These are phyloP conservation scores for Debaryomycetaceae sp. DNA, from an alignment of 1,139 yeast genomes.

Conservation along the genomic window DNA sequence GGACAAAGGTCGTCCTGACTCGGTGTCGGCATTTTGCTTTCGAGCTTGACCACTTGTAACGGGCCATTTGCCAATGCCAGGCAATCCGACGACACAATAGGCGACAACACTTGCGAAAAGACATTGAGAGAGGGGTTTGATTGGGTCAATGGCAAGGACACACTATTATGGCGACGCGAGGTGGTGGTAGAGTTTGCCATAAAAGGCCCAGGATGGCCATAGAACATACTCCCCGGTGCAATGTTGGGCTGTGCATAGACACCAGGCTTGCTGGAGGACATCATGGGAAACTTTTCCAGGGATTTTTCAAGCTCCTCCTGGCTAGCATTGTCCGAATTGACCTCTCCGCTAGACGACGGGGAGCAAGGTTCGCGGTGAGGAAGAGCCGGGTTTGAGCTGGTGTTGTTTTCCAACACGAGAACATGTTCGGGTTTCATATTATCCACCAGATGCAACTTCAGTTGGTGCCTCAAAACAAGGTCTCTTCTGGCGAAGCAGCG, in stretches of 20 bases:
- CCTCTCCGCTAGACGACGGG: slow-evolving; percentile 4
- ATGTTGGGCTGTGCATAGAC: too few relatives aligned
- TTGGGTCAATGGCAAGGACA: not conserved
- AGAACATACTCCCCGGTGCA: too few relatives aligned
- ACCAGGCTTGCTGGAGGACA: too few relatives aligned
- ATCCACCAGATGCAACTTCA: slow-evolving; percentile 15
- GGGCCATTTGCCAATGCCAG: not conserved
- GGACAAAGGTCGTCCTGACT: slow-evolving; percentile 3
- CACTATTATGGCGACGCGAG: slow-evolving; percentile 1
- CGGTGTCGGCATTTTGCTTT: too few relatives aligned
- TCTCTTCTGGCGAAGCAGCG: slow-evolving; percentile 40
- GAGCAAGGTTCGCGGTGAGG: slow-evolving; percentile 10
- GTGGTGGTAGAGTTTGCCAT: not conserved
- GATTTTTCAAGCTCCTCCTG: not conserved
- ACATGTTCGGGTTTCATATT: slow-evolving; percentile 22
- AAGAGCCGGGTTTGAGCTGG: slow-evolving; percentile 33
- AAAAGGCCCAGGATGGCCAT: too few relatives aligned
- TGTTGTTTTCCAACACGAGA: slow-evolving; percentile 33
- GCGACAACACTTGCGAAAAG: slow-evolving; percentile 10
- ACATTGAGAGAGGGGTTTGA: slow-evolving; percentile 8
- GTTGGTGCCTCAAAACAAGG: slow-evolving; percentile 38
- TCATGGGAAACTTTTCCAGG: not conserved
- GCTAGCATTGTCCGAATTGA: not conserved
- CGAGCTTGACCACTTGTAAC: not conserved
- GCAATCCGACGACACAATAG: not conserved